Percentiles rank a stretch among this genome's conserved stretches.
Conservation (phyloP, 2,329 filamentous ascomycete species). For the Colletotrichum acutatum region DNA sequence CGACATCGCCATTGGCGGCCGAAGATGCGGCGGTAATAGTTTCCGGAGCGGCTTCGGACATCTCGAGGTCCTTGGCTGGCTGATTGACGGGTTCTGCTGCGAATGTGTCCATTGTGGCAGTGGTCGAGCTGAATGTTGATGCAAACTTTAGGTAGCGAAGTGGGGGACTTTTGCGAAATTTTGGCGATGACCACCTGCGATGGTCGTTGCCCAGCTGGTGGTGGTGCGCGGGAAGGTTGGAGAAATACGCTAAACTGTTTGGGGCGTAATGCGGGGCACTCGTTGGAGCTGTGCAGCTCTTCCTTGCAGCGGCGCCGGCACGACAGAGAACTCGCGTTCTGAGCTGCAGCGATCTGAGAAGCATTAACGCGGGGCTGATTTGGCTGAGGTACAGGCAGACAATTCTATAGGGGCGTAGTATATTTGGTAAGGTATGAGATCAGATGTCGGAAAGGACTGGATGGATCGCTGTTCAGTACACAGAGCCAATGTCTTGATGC, state of each 20-base stretch:
- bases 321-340: constrained; percentile 17
- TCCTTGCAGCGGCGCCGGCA: neutral
- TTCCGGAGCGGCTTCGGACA: neutral
- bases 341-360: neutral
- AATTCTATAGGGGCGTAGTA: neutral
- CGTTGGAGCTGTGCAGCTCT: neutral
- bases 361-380: neutral
- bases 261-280: neutral
- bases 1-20: constrained; percentile 16
- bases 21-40: neutral
- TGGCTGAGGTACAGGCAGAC: neutral
- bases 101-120: constrained; percentile 4
- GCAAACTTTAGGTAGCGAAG: constrained; percentile 25
- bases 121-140: neutral
- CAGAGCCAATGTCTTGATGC: neutral
- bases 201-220: constrained; percentile 3
- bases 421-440: neutral
- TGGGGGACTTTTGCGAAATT: constrained; percentile 34
- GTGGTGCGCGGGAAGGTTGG: neutral
- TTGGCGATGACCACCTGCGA: constrained; percentile 21
- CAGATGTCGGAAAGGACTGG: neutral
- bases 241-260: constrained; percentile 13
- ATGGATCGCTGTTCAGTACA: neutral
- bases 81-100: constrained; percentile 5
- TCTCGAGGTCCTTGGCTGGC: constrained; percentile 9